phyloP scores from a whole-genome alignment of 83 land plant species.

The Thuja plicata region DNA sequence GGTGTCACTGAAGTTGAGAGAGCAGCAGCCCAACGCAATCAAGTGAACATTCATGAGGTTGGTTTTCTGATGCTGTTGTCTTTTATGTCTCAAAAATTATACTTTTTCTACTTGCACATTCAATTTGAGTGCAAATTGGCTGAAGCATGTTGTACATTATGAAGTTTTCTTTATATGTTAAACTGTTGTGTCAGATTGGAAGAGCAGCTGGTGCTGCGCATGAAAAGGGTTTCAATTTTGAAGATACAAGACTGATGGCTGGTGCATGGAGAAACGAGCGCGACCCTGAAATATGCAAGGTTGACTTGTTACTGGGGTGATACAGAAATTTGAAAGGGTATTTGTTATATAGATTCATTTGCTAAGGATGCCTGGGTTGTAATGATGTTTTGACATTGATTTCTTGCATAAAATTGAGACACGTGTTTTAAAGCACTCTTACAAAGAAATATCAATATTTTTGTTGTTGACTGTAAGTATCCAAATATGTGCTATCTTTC shows the following conservation, averaged over 20 bases:
- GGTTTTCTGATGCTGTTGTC: conserved; percentile 2
- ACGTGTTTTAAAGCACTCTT: neutral
- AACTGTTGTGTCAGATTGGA: conserved; percentile 34
- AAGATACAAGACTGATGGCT: conserved; percentile 87
- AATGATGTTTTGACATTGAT: neutral
- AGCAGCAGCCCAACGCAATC: conserved; percentile 71
- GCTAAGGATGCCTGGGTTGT: neutral
- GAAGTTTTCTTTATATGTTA: neutral
- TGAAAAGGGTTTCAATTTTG: conserved; percentile 99
- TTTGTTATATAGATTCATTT: conserved; percentile 12
- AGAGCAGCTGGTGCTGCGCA: conserved; percentile 47
- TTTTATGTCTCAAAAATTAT: neutral
- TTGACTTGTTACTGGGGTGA: conserved; percentile 23
- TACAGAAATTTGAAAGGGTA: conserved; percentile 16
- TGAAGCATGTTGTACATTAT: neutral
- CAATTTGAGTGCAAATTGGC: neutral
- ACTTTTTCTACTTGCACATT: neutral
- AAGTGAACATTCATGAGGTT: conserved; percentile 75
- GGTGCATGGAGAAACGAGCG: conserved; percentile 96
- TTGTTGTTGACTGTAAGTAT: neutral
- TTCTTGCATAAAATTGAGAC: neutral
- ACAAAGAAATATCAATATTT: neutral
- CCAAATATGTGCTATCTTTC: neutral
- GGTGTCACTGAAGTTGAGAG: conserved; percentile 93
- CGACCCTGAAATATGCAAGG: conserved; percentile 87